phyloP scores from a whole-genome alignment of 768 basidiomycete species.

The Xerocomus spinulosus region DNA sequence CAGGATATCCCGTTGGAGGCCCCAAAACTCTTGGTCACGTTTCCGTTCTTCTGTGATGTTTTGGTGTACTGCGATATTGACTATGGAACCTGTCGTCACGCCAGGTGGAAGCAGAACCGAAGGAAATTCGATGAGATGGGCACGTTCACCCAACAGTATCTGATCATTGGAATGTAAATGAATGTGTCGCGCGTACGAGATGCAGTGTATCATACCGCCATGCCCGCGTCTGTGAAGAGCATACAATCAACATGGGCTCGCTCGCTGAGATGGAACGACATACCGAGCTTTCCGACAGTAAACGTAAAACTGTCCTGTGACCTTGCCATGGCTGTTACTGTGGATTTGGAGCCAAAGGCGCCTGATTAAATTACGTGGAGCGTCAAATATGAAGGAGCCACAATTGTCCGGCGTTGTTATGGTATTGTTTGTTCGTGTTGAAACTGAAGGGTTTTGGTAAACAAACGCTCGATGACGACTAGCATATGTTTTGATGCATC shows the following conservation, averaged over 20 bases:
- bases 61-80: slow-evolving; percentile 92
- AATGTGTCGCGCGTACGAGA: background rate
- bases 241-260: slow-evolving; percentile 5
- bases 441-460: slow-evolving; percentile 20
- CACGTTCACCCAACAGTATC: slow-evolving; percentile 91
- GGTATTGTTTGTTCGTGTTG: slow-evolving; percentile 22
- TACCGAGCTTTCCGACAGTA: slow-evolving; percentile 93
- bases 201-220: slow-evolving; percentile 61
- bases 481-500: no score
- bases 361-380: slow-evolving; percentile 3
- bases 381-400: background rate
- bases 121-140: slow-evolving; percentile 97
- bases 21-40: slow-evolving; percentile 78
- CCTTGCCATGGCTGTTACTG: slow-evolving; percentile 27
- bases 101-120: slow-evolving; percentile 92
- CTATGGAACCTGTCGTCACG: slow-evolving; percentile 89
- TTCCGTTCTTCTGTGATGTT: slow-evolving; percentile 81
- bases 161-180: slow-evolving; percentile 24
- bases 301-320: slow-evolving; percentile 76
- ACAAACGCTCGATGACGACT: slow-evolving; percentile 12
- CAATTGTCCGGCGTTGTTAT: slow-evolving; percentile 14
- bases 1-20: slow-evolving; percentile 76
- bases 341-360: slow-evolving; percentile 3
- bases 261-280: slow-evolving; percentile 23
- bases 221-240: slow-evolving; percentile 73